Evolutionary conservation across 345 rosid species (phyloP).

Genomic region (Hibiscus tridactylites): DNA sequence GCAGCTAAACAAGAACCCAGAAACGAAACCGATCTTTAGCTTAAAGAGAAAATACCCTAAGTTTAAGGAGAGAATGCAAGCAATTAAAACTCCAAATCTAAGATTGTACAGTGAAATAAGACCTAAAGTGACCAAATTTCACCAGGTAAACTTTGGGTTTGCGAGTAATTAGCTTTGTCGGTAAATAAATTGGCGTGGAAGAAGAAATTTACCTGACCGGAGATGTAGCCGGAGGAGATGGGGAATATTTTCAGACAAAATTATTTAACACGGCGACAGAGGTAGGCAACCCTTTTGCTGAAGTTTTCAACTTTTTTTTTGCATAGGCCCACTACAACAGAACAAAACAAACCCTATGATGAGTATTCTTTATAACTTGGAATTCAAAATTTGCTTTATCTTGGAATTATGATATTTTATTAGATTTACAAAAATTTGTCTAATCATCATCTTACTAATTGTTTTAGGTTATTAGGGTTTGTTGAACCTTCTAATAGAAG

Average conservation of each 20-base stretch:
- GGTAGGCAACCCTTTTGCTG: neutral
- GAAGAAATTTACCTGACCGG: constrained; percentile 23
- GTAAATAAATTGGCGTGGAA: neutral
- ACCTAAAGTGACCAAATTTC: neutral
- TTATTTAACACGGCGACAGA: neutral
- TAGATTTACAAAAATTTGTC: too few species aligned
- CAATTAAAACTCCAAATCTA: neutral
- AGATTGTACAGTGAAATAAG: neutral
- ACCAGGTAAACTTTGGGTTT: neutral
- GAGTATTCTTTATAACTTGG: neutral
- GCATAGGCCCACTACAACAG: neutral
- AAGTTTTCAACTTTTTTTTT: neutral
- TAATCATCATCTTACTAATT: too few species aligned
- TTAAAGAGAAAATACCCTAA: neutral
- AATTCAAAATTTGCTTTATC: neutral
- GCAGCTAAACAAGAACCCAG: neutral
- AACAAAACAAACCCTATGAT: neutral
- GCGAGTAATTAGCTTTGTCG: neutral
- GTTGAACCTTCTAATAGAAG: too few species aligned
- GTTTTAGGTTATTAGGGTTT: too few species aligned
- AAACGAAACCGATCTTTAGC: neutral
- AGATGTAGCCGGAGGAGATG: constrained; percentile 1
- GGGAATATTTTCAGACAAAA: neutral
- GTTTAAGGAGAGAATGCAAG: neutral
- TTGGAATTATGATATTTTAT: too few species aligned